A percentile compares a stretch with the other conserved stretches of the same genome.
Evolutionary conservation across 228 moss, liverwort and hornwort species (phyloP).

Genomic region (Sphagnum fallax): DNA sequence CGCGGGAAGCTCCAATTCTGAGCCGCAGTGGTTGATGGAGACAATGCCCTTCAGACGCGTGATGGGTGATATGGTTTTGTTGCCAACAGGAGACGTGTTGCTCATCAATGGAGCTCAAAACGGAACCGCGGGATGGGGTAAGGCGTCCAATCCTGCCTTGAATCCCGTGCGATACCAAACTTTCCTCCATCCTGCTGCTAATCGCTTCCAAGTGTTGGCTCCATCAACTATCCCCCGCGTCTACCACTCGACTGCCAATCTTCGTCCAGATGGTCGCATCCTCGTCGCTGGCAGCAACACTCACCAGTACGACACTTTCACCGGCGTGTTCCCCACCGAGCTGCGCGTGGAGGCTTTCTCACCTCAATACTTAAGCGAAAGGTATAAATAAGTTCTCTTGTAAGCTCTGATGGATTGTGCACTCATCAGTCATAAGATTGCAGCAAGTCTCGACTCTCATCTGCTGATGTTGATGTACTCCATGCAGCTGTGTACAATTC

Average conservation of each 20-base stretch:
- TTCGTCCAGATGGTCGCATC: slow-evolving; percentile 12
- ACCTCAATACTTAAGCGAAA: slow-evolving; percentile 9
- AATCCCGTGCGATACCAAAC: slow-evolving; percentile 10
- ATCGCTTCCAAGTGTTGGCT: slow-evolving; percentile 6
- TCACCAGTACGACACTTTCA: slow-evolving; percentile 10
- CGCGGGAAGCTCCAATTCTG: not conserved
- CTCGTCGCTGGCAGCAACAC: slow-evolving; percentile 18
- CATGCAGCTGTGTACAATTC: not conserved
- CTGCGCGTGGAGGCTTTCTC: slow-evolving; percentile 17
- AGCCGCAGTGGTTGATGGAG: slow-evolving; percentile 8
- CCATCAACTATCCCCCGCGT: slow-evolving; percentile 12
- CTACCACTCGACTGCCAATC: slow-evolving; percentile 16
- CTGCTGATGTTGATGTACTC: too few species aligned
- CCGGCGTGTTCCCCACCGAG: slow-evolving; percentile 14
- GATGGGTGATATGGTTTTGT: slow-evolving; percentile 10
- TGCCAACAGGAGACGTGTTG: slow-evolving; percentile 7
- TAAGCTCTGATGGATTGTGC: too few species aligned
- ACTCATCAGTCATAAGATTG: too few species aligned
- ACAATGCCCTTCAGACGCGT: slow-evolving; percentile 7
- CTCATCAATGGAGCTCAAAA: slow-evolving; percentile 20
- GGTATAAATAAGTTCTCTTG: not conserved
- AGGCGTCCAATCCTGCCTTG: slow-evolving; percentile 9
- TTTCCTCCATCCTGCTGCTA: not conserved
- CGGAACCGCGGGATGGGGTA: slow-evolving; percentile 8
- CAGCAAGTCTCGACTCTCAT: too few species aligned